Percentiles rank a stretch among this genome's conserved stretches.
Conservation (phyloP, 2,329 filamentous ascomycete species). For the Trichoderma asperellum region DNA sequence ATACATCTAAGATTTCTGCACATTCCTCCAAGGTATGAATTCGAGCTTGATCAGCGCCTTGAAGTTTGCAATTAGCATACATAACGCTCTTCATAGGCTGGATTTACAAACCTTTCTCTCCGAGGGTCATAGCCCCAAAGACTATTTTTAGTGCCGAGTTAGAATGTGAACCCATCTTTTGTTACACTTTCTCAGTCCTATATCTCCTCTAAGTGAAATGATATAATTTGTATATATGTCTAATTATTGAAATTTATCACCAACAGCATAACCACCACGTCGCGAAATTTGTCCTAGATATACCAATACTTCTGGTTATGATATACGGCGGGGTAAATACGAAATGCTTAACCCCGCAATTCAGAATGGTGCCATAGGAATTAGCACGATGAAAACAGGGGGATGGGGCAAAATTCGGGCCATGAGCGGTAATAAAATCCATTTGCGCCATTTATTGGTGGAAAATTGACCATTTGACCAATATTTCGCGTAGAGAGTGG, state of each 20-base stretch:
- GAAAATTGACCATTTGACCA: background rate
- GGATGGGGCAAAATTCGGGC: constrained; percentile 12
- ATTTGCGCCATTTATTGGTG: background rate
- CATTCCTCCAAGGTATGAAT: constrained; percentile 23
- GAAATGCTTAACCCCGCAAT: constrained; percentile 19
- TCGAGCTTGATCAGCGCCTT: constrained; percentile 23
- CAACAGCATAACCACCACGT: background rate
- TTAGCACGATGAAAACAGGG: constrained; percentile 20
- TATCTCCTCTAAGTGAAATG: background rate
- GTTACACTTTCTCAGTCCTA: background rate
- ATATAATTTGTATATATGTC: background rate
- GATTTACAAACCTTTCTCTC: constrained; percentile 19
- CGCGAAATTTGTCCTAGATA: background rate
- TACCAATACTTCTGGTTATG: background rate
- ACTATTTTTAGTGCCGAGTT: constrained; percentile 26
- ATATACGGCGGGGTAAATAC: background rate
- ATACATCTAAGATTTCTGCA: constrained; percentile 21
- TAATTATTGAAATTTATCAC: background rate
- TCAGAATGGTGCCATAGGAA: constrained; percentile 11
- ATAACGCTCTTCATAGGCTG: background rate
- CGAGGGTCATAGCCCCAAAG: constrained; percentile 28
- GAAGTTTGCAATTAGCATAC: background rate
- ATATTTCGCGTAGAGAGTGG: background rate
- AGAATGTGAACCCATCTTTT: constrained; percentile 13
- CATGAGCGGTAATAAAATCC: background rate